Evolutionary conservation across 2,329 filamentous ascomycete species (phyloP), one percentile per base, ranked within the genome.

Genomic region (Aaosphaeria pasadenensis): DNA sequence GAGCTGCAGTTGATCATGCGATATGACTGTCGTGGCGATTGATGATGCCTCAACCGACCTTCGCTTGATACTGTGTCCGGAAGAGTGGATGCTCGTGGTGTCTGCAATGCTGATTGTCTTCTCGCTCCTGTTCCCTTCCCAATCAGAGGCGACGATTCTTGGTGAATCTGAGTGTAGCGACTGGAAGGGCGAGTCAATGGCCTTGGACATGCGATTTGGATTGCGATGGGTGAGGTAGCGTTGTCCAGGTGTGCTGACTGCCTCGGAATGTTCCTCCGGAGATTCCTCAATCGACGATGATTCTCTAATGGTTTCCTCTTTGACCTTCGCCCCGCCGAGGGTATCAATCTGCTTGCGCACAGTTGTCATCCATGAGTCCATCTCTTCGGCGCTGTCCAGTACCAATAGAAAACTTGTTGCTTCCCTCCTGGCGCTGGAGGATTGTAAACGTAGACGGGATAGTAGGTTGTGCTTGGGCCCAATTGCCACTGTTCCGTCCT

Each of bases 351-450:
- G 84, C 46, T 78, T 78, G 36, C 88, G 80, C 30, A 92, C 72
- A 0, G 79, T 76, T 1, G 78, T 77, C 64, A 92, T 82, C 89
- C 89, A 94, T 39, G 75, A 72, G 50, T 90, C 85, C 86, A 92
- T 88, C 40, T 88, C 84, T 53, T 86, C 82, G 2, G 86, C 84
- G 51, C 74, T 83, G 45, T 89, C 83, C 53, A 91, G 84, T 0
- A 92, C 82, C 64, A 94, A 77, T 28, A 94, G 71, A 47, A 91
- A 79, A 52, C 83, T 87, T 1, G 81, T 77, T 1, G 81, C 80
- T 13, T 77, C 74, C 51, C 79, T 78, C 60, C 79, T 81, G 3
- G 58, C 50, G 46, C 85, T 81, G 7, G 73, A 66, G 36, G 73
- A 77, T 38, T 82, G 79, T 38, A 87, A 79, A 2, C 83, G 78